Evolutionary conservation across 2,329 filamentous ascomycete genomes (phyloP), one percentile per base, ranked within the genome.

Genomic region (Beauveria varroae): DNA sequence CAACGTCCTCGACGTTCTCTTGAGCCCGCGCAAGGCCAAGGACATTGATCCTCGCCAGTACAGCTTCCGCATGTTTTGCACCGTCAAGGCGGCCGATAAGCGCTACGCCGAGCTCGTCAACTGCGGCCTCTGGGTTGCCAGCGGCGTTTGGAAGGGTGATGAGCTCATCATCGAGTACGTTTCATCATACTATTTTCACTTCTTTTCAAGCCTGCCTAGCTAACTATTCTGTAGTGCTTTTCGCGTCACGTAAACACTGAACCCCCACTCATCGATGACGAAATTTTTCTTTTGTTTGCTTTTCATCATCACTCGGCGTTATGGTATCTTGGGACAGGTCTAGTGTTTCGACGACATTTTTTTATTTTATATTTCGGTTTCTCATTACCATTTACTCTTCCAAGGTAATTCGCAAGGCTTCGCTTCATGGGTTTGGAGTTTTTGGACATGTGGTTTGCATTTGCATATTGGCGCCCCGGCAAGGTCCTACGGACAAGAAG

Each of bases 71-170:
- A 72, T 81, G 66, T 79, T 79, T 62, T 75, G 78, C 62, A 78
- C 77, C 20, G 77, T 81, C 71, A 79, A 80, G 67, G 80, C 79
- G 24, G 72, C 76, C 3, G 79, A 81, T 68, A 75, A 78, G 67
- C 74, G 79, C 34, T 81, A 81, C 65, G 73, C 73, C 53, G 76
- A 79, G 60, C 75, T 75, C 61, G 73, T 81, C 26, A 81, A 81
- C 67, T 79, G 76, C 67, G 78, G 77, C 5, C 71, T 81, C 57
- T 81, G 78, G 78, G 73, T 81, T 52, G 78, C 78, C 7, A 79
- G 77, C 67, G 78, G 78, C 54, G 76, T 79, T 67, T 78, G 76
- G 71, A 76, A 73, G 60, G 75, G 71, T 59, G 72, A 76, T 24
- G 76, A 79, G 66, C 70, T 80, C 61, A 73, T 80, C 50, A 78